These are phyloP conservation scores for Pyrrhoderma noxium DNA, from an alignment of 1,284 basidiomycete genomes.

Conservation along the genomic window DNA sequence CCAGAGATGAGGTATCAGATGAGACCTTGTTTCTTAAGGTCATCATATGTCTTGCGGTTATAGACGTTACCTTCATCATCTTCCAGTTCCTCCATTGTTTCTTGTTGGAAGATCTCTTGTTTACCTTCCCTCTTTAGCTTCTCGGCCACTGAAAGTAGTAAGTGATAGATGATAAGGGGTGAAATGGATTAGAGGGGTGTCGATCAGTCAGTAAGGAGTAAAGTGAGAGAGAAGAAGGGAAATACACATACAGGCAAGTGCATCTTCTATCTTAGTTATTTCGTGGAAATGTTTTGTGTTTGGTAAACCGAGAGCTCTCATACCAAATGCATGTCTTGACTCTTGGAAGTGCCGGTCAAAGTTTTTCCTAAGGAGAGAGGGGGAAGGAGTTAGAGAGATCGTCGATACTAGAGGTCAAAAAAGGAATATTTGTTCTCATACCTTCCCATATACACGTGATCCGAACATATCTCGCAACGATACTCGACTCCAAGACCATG, in stretches of 20 bases:
- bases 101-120: conserved; percentile 84
- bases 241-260: conserved; percentile 82
- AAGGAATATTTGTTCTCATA: conserved; percentile 26
- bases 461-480: conserved; percentile 96
- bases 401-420: neutral
- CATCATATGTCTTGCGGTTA: conserved; percentile 84
- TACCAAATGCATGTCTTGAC: conserved; percentile 94
- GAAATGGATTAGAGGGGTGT: too few relatives aligned
- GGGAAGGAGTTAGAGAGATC: conserved; percentile 9
- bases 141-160: conserved; percentile 67
- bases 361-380: conserved; percentile 60
- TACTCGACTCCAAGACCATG: conserved; percentile 98
- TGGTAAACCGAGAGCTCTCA: conserved; percentile 94
- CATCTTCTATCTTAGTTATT: conserved; percentile 96
- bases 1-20: conserved; percentile 39
- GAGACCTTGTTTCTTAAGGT: conserved; percentile 86
- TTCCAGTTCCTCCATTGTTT: conserved; percentile 94
- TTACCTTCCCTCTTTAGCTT: conserved; percentile 92
- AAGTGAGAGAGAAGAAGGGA: too few relatives aligned
- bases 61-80: conserved; percentile 97
- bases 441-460: conserved; percentile 93
- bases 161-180: too few relatives aligned
- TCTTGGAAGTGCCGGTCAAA: conserved; percentile 96
- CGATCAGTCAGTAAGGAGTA: too few relatives aligned
- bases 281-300: conserved; percentile 99